Conservation (phyloP, 1,284 basidiomycete genomes). For the Cerrena zonata region DNA sequence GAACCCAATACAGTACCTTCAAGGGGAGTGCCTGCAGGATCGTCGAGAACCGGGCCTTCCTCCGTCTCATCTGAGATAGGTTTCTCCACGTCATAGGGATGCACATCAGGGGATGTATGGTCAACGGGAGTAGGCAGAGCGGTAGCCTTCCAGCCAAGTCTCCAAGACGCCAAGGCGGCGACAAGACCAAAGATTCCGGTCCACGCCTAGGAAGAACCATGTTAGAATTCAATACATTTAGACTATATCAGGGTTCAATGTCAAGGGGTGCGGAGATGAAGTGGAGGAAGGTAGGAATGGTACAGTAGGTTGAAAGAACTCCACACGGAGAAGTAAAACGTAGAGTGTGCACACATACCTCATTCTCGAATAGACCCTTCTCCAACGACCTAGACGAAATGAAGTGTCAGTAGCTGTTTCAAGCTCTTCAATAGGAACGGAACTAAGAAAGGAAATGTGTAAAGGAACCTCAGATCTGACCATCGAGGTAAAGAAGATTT, state of each 20-base stretch:
- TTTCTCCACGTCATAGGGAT: constrained; percentile 3
- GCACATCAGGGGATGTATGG: neutral
- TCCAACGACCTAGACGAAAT: constrained; percentile 5
- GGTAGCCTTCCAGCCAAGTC: constrained; percentile 72
- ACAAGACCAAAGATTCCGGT: constrained; percentile 57
- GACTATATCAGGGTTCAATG: no score
- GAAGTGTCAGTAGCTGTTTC: neutral
- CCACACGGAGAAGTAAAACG: neutral
- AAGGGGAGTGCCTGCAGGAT: neutral
- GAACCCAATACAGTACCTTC: neutral
- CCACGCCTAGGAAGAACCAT: constrained; percentile 48
- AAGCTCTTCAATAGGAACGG: no score
- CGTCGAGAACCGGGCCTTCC: neutral
- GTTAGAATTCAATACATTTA: no score
- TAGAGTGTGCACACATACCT: neutral
- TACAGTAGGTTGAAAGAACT: neutral
- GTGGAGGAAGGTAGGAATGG: neutral
- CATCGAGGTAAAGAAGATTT: no score
- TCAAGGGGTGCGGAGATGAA: neutral
- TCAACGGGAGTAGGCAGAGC: constrained; percentile 39
- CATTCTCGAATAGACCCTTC: constrained; percentile 6
- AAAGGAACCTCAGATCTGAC: no score
- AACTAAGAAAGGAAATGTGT: no score
- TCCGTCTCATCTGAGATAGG: neutral
- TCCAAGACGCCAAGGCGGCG: constrained; percentile 60